A percentile compares a stretch with the other conserved stretches of the same genome.
These are phyloP conservation scores for Xylaria sp. DNA, from an alignment of 2,329 filamentous ascomycete genomes.

Conservation along the genomic window DNA sequence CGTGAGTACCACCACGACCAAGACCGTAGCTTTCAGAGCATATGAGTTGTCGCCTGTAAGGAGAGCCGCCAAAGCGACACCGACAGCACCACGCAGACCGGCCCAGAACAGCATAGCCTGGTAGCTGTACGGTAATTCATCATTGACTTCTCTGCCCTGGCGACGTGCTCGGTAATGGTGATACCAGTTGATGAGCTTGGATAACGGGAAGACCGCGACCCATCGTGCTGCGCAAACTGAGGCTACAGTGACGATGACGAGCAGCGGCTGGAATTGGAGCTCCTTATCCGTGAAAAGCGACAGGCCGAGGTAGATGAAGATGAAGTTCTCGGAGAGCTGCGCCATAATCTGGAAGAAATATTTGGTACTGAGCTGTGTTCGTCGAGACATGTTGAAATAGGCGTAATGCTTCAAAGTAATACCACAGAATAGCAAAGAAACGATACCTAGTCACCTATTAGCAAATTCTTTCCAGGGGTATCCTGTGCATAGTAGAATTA, in stretches of 20 bases:
- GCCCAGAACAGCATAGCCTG: slow-evolving; percentile 99
- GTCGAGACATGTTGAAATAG: slow-evolving; percentile 99
- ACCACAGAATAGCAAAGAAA: slow-evolving; percentile 92
- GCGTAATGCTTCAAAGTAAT: slow-evolving; percentile 98
- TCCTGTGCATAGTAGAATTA: slow-evolving; percentile 40
- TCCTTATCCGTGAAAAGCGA: slow-evolving; percentile 89
- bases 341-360: slow-evolving; percentile 94
- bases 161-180: slow-evolving; percentile 78
- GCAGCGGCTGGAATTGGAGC: slow-evolving; percentile 84
- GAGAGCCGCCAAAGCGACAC: slow-evolving; percentile 86
- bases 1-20: slow-evolving; percentile 93
- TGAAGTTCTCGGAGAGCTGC: slow-evolving; percentile 97
- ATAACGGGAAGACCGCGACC: slow-evolving; percentile 91
- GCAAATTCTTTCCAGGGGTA: neutral
- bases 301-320: slow-evolving; percentile 96
- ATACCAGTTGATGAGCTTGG: slow-evolving; percentile 84
- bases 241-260: slow-evolving; percentile 87
- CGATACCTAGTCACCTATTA: slow-evolving; percentile 61
- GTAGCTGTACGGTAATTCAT: slow-evolving; percentile 90
- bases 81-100: slow-evolving; percentile 88
- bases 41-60: slow-evolving; percentile 76
- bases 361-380: slow-evolving; percentile 95
- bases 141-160: slow-evolving; percentile 67
- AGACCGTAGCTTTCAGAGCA: slow-evolving; percentile 85
- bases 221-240: slow-evolving; percentile 91